These are phyloP conservation scores for Neurospora sp. DNA, from an alignment of 495 filamentous ascomycete species.

Conservation along the genomic window DNA sequence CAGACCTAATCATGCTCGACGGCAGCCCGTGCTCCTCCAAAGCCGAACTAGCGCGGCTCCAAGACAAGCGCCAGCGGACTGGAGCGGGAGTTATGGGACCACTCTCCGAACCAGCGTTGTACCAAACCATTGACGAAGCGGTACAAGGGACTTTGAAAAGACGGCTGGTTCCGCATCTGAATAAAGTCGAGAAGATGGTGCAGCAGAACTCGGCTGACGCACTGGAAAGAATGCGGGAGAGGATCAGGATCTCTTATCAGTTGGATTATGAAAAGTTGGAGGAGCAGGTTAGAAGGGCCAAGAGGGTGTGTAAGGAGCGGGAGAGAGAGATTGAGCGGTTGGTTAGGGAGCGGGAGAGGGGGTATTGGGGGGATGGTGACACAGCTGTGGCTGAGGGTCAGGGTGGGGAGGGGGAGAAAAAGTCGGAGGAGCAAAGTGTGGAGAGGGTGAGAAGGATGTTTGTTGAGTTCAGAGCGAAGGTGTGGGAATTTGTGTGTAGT, in stretches of 20 bases:
- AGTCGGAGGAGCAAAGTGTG: background rate
- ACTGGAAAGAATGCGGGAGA: background rate
- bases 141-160: background rate
- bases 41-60: background rate
- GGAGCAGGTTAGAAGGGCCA: background rate
- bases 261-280: background rate
- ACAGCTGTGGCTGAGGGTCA: background rate
- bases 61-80: background rate
- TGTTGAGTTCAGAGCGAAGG: background rate
- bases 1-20: background rate
- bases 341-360: background rate
- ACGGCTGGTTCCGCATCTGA: background rate
- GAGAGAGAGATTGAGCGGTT: background rate
- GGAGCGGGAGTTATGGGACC: background rate
- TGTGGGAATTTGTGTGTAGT: background rate
- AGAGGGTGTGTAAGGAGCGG: background rate
- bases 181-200: background rate
- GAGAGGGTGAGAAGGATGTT: background rate
- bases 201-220: background rate
- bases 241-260: background rate
- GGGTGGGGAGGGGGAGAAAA: background rate
- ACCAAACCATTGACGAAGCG: background rate
- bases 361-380: background rate
- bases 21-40: background rate
- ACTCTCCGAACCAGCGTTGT: background rate